A percentile compares a stretch with the other conserved stretches of the same genome.
phyloP scores from a whole-genome alignment of 2,329 filamentous ascomycete genomes.

The Ramularia collo-cygni region DNA sequence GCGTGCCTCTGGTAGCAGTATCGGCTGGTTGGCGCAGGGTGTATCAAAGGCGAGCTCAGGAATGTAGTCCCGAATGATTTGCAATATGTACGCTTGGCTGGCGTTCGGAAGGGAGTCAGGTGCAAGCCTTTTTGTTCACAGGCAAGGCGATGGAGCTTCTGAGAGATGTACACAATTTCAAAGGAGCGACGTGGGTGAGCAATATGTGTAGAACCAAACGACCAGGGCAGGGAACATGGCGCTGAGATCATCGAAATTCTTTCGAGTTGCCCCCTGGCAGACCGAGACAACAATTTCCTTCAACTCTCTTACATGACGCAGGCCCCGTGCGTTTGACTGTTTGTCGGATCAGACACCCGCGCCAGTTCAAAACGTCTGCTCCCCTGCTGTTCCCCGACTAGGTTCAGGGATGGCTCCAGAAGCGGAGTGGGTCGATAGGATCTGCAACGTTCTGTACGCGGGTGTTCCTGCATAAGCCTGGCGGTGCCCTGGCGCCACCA shows the following conservation, averaged over 20 bases:
- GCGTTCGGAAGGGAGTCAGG: background rate
- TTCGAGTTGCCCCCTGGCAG: background rate
- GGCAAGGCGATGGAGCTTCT: background rate
- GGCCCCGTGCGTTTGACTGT: slow-evolving; percentile 1
- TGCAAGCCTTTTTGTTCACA: background rate
- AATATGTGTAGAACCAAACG: background rate
- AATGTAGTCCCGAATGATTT: slow-evolving; percentile 15
- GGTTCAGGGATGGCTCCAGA: background rate
- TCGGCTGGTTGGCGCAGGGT: slow-evolving; percentile 9
- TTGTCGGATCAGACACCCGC: slow-evolving; percentile 1
- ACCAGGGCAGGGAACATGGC: slow-evolving; percentile 1
- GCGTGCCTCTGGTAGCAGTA: slow-evolving; percentile 10
- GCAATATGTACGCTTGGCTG: slow-evolving; percentile 11
- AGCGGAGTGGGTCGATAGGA: background rate
- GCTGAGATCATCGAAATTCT: background rate
- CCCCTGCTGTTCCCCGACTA: background rate
- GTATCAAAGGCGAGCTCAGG: slow-evolving; percentile 13
- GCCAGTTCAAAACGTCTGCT: slow-evolving; percentile 1
- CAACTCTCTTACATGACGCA: background rate
- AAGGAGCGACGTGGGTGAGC: background rate
- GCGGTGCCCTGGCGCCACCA: too few species aligned
- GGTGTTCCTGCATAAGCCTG: slow-evolving; percentile 1
- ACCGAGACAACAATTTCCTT: slow-evolving; percentile 1
- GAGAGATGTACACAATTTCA: slow-evolving; percentile 1
- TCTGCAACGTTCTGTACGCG: slow-evolving; percentile 1